phyloP scores from a whole-genome alignment of 1,284 basidiomycete genomes.

The Puccinia brachypodii region DNA sequence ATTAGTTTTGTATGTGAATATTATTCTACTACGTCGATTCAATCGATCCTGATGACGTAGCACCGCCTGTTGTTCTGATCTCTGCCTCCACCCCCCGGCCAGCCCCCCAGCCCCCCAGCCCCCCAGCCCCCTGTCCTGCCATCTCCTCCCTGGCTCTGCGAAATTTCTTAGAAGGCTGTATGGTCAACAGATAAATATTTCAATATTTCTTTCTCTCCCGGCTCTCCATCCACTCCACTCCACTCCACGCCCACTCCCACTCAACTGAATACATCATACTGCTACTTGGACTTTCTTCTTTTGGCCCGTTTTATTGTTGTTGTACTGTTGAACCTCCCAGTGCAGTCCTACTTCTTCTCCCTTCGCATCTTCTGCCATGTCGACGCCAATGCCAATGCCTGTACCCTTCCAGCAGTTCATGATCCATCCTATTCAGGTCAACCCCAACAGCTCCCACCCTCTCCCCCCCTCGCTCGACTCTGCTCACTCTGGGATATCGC shows the following conservation, averaged over 20 bases:
- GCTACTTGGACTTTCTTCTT: background rate
- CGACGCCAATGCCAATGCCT: constrained; percentile 39
- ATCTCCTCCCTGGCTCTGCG: too few species aligned
- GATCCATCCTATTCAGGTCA: constrained; percentile 26
- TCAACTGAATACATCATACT: background rate
- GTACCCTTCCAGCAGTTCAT: constrained; percentile 31
- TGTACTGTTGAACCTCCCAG: background rate
- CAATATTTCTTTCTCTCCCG: background rate
- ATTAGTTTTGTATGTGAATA: too few species aligned
- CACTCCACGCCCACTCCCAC: background rate
- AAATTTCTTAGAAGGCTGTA: too few species aligned
- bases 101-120: too few species aligned
- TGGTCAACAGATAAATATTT: too few species aligned
- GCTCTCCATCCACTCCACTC: background rate
- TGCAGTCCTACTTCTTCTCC: background rate
- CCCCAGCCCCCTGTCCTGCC: constrained; percentile 2
- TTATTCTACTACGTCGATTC: background rate
- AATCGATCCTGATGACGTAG: constrained; percentile 8
- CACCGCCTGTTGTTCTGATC: background rate
- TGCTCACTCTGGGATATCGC: constrained; percentile 1
- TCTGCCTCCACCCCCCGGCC: too few species aligned
- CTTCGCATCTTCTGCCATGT: constrained; percentile 22
- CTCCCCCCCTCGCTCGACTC: constrained; percentile 4
- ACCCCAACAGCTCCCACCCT: constrained; percentile 21
- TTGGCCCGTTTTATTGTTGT: background rate